A percentile compares a stretch with the other conserved stretches of the same genome.
These are phyloP conservation scores for Xenoacremonium recifei DNA, from an alignment of 2,329 filamentous ascomycete genomes.

Conservation along the genomic window DNA sequence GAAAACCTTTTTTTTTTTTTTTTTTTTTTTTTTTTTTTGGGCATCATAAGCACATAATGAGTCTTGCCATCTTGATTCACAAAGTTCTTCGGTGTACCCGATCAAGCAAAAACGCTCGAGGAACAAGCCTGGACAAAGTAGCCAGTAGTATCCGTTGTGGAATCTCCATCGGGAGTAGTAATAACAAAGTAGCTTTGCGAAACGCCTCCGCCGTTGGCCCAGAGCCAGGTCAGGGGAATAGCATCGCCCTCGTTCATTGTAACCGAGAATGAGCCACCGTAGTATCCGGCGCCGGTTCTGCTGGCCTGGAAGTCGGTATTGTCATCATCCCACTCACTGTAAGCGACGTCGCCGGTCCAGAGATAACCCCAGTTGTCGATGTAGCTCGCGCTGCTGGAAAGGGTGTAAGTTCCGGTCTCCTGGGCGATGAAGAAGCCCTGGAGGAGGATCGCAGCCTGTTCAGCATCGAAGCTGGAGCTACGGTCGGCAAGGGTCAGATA, in stretches of 20 bases:
- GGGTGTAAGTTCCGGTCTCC: constrained; percentile 1
- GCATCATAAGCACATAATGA: no score
- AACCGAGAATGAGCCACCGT: background rate
- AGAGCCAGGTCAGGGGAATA: constrained; percentile 2
- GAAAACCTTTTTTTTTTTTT: no score
- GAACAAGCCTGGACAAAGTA: no score
- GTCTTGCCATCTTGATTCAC: no score
- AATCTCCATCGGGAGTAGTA: no score
- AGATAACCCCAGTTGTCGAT: constrained; percentile 4
- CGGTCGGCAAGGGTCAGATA: constrained; percentile 1
- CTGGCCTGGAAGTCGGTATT: background rate
- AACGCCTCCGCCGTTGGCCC: constrained; percentile 1
- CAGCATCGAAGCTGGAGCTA: background rate
- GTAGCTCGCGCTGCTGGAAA: background rate
- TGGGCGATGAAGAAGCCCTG: constrained; percentile 5
- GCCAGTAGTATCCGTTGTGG: no score
- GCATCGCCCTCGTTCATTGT: constrained; percentile 1
- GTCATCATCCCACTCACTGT: background rate
- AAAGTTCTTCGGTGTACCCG: no score
- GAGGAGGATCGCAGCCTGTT: background rate
- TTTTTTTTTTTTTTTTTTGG: no score
- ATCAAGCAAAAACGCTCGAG: no score
- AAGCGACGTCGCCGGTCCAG: constrained; percentile 1
- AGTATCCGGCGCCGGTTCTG: background rate
- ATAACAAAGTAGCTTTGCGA: background rate